Percentiles rank a stretch among this genome's conserved stretches.
These are phyloP conservation scores for Crucihimalaya himalaica DNA, from an alignment of 345 rosid species.

Conservation along the genomic window DNA sequence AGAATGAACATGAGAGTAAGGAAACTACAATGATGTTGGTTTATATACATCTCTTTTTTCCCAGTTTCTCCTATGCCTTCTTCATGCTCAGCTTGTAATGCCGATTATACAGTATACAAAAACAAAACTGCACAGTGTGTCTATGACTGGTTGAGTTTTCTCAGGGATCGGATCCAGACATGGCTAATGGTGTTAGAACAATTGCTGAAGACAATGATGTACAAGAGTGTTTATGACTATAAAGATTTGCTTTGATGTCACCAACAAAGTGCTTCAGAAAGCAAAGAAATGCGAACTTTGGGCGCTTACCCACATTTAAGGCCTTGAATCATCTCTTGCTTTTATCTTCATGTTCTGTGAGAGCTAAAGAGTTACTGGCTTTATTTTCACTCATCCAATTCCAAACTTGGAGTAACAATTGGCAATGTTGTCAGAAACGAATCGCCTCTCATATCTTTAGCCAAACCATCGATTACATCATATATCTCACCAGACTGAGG, in stretches of 20 bases:
- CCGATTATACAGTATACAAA: constrained; percentile 12
- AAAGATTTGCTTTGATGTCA: constrained; percentile 1
- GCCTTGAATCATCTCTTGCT: background rate
- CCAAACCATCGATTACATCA: constrained; percentile 54
- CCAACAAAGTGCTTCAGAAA: constrained; percentile 22
- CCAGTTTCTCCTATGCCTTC: background rate
- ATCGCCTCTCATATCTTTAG: constrained; percentile 53
- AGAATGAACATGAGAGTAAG: constrained; percentile 52
- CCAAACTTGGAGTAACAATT: constrained; percentile 27
- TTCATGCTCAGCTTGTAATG: constrained; percentile 10
- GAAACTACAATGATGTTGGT: constrained; percentile 42
- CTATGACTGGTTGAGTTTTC: constrained; percentile 32
- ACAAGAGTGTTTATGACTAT: constrained; percentile 16
- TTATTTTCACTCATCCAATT: constrained; percentile 28
- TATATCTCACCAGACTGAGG: constrained; percentile 53
- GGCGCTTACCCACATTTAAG: background rate
- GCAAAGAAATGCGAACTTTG: constrained; percentile 8
- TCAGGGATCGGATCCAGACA: constrained; percentile 28
- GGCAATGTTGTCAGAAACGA: constrained; percentile 13
- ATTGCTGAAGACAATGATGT: constrained; percentile 30
- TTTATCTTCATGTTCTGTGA: constrained; percentile 5
- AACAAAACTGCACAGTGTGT: constrained; percentile 11
- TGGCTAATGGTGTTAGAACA: background rate
- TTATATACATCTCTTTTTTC: background rate
- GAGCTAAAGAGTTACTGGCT: background rate